Percentiles rank a stretch among this genome's conserved stretches.
Conservation (phyloP, 225 moss, liverwort and hornwort species). For the Sphagnum contortum region DNA sequence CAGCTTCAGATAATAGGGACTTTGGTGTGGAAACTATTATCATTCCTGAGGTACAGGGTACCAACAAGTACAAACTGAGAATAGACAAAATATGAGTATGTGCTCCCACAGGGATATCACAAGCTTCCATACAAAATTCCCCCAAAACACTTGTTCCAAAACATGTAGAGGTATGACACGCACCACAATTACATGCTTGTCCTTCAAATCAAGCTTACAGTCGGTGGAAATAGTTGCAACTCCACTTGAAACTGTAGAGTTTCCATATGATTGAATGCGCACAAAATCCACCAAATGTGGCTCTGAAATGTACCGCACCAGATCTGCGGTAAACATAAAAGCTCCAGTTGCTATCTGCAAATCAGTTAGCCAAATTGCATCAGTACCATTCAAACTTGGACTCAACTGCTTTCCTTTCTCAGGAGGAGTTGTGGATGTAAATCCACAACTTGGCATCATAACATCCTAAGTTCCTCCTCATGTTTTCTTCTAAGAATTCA, state of each 20-base stretch:
- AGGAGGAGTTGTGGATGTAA: too few relatives aligned
- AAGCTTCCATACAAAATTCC: too few relatives aligned
- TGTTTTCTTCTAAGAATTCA: neutral
- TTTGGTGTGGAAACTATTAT: too few relatives aligned
- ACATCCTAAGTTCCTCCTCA: neutral
- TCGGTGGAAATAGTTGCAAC: slow-evolving; percentile 58
- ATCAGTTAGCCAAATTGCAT: neutral
- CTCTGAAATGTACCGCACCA: slow-evolving; percentile 35
- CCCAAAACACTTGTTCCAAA: too few relatives aligned
- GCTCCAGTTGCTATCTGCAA: slow-evolving; percentile 76
- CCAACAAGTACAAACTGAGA: too few relatives aligned
- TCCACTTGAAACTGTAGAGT: slow-evolving; percentile 43
- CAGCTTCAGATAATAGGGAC: too few relatives aligned
- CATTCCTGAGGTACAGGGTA: too few relatives aligned
- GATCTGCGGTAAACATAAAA: slow-evolving; percentile 70
- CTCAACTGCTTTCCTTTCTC: too few relatives aligned
- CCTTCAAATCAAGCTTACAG: slow-evolving; percentile 55
- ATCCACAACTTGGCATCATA: neutral
- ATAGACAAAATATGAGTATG: too few relatives aligned
- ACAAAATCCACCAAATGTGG: slow-evolving; percentile 68
- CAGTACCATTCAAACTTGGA: too few relatives aligned
- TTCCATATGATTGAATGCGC: slow-evolving; percentile 55
- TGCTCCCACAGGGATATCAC: too few relatives aligned
- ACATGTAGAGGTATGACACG: neutral
- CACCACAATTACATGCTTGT: slow-evolving; percentile 56